Conservation (phyloP, 768 basidiomycete genomes). For the Aureoboletus auriporus region DNA sequence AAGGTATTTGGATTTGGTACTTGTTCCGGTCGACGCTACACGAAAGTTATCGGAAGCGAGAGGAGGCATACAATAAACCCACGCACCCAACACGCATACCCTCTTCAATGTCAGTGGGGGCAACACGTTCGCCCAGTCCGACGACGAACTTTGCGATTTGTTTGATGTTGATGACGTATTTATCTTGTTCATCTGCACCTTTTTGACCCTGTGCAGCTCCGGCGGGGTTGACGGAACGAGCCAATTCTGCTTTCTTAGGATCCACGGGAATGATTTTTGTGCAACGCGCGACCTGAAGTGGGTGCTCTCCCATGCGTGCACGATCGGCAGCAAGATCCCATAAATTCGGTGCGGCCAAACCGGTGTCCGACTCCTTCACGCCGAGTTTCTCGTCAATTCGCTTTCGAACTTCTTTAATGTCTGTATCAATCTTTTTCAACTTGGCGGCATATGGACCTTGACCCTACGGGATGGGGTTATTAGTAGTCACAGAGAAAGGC, state of each 20-base stretch:
- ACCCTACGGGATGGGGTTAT: constrained; percentile 50
- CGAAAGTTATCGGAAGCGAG: constrained; percentile 4
- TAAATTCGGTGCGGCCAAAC: constrained; percentile 91
- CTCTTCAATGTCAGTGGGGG: constrained; percentile 98
- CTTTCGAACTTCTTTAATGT: constrained; percentile 95
- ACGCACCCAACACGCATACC: constrained; percentile 99
- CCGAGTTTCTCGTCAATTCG: constrained; percentile 98
- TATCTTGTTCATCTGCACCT: constrained; percentile 97
- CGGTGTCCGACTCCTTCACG: constrained; percentile 98
- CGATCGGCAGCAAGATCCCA: constrained; percentile 97
- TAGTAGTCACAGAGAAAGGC: background rate
- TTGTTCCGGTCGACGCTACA: constrained; percentile 89
- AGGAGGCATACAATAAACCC: background rate
- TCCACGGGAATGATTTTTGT: constrained; percentile 95
- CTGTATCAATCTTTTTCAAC: constrained; percentile 84
- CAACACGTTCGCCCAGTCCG: constrained; percentile 92
- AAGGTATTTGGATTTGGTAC: constrained; percentile 97
- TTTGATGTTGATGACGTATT: constrained; percentile 99
- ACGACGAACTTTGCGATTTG: constrained; percentile 99
- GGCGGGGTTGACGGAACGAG: constrained; percentile 71
- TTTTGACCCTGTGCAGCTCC: constrained; percentile 85
- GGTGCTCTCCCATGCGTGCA: constrained; percentile 88
- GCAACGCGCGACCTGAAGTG: constrained; percentile 95
- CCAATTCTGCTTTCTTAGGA: constrained; percentile 68
- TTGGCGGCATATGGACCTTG: constrained; percentile 95